Conservation (phyloP, 1,139 yeast species). For the Barnettozyma hawaiiensis region DNA sequence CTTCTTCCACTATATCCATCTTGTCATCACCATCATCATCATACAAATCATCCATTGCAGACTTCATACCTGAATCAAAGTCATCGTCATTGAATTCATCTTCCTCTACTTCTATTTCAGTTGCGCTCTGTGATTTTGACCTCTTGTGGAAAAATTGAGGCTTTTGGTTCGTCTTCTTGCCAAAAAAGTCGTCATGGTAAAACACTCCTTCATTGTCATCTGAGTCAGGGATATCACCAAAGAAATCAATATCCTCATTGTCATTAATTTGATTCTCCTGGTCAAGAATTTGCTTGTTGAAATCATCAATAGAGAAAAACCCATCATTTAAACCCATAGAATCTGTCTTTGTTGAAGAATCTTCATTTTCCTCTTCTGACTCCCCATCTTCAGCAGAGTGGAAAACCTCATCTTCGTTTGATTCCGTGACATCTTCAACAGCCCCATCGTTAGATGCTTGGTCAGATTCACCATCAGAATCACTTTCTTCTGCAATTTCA, state of each 20-base stretch:
- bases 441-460: background rate
- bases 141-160: conserved; percentile 20
- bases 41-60: conserved; percentile 59
- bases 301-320: conserved; percentile 80
- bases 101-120: conserved; percentile 31
- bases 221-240: conserved; percentile 52
- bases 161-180: conserved; percentile 32
- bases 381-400: conserved; percentile 17
- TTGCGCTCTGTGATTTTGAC: conserved; percentile 15
- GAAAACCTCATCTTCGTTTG: conserved; percentile 22
- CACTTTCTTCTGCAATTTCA: background rate
- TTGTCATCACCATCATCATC: too few species aligned
- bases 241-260: conserved; percentile 56
- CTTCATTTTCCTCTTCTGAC: conserved; percentile 15
- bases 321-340: conserved; percentile 72
- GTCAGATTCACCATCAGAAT: background rate
- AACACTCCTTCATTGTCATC: conserved; percentile 68
- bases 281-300: conserved; percentile 73
- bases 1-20: conserved; percentile 4
- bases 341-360: conserved; percentile 22
- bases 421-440: background rate
- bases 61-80: conserved; percentile 50
- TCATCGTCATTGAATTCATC: conserved; percentile 40
- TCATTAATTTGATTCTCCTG: conserved; percentile 51
- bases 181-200: conserved; percentile 72